These are phyloP conservation scores for Mortierella sp. DNA, from an alignment of 371 early-diverging fungal genomes.

Conservation along the genomic window DNA sequence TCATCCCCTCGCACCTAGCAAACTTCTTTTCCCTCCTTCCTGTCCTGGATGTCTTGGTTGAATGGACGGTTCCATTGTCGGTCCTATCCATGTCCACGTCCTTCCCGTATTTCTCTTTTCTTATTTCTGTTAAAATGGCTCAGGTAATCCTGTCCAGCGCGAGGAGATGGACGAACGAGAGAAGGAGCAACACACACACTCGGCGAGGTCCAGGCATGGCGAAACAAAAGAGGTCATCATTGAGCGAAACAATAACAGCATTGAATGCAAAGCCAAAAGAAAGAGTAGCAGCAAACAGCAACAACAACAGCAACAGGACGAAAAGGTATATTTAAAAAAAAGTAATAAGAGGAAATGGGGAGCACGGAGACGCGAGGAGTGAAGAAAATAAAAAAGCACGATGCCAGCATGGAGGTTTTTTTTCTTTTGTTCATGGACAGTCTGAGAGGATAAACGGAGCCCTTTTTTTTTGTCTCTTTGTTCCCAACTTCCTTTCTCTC, in stretches of 20 bases:
- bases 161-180: not conserved
- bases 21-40: not conserved
- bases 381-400: not conserved
- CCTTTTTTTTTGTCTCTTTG: not conserved
- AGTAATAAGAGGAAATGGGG: not conserved
- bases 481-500: too few relatives aligned
- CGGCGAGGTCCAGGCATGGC: not conserved
- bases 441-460: not conserved
- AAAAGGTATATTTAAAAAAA: not conserved
- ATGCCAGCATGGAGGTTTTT: not conserved
- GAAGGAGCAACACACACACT: not conserved
- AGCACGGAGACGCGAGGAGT: slow-evolving; percentile 6
- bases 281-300: not conserved
- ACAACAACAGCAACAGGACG: not conserved
- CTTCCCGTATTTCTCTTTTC: not conserved
- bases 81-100: not conserved
- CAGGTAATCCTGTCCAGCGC: not conserved
- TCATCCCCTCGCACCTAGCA: not conserved
- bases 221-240: not conserved
- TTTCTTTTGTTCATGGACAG: not conserved
- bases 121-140: not conserved
- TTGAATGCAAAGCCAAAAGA: not conserved
- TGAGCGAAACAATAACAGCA: not conserved
- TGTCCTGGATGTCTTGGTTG: not conserved
- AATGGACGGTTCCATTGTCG: not conserved